Percentiles rank a stretch among this genome's conserved stretches.
Conservation (phyloP, 1,284 basidiomycete species). For the Agroathelia rolfsii region DNA sequence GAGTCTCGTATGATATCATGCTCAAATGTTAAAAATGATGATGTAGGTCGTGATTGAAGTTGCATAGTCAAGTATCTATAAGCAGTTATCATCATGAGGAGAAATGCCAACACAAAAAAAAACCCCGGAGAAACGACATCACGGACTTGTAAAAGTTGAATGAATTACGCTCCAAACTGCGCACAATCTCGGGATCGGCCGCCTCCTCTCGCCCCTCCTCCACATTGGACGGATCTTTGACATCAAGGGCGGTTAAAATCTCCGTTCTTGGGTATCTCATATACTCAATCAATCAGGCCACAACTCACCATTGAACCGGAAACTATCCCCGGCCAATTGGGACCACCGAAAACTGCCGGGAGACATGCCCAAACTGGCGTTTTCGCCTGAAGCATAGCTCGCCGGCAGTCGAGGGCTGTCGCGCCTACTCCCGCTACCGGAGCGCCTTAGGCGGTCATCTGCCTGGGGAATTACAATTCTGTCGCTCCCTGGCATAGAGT, state of each 20-base stretch:
- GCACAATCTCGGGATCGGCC: slow-evolving; percentile 43
- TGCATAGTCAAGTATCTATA: slow-evolving; percentile 72
- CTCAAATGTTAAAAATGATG: slow-evolving; percentile 47
- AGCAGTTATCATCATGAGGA: slow-evolving; percentile 5
- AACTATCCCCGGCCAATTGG: slow-evolving; percentile 45
- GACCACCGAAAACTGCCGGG: slow-evolving; percentile 32
- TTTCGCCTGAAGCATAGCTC: slow-evolving; percentile 35
- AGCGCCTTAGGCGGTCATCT: slow-evolving; percentile 43
- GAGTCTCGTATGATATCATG: slow-evolving; percentile 62
- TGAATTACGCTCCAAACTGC: slow-evolving; percentile 62
- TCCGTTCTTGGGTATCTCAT: slow-evolving; percentile 6
- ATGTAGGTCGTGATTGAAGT: slow-evolving; percentile 41
- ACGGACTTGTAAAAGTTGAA: slow-evolving; percentile 69
- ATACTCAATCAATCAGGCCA: slow-evolving; percentile 2
- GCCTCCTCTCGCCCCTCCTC: slow-evolving; percentile 30
- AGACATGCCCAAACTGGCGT: slow-evolving; percentile 33
- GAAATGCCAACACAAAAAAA: slow-evolving; percentile 2
- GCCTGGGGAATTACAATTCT: slow-evolving; percentile 38
- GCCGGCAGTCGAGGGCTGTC: slow-evolving; percentile 39
- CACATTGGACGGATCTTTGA: slow-evolving; percentile 1
- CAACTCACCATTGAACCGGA: slow-evolving; percentile 53
- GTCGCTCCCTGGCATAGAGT: slow-evolving; percentile 33
- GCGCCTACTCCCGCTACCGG: slow-evolving; percentile 29
- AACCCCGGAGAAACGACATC: not conserved
- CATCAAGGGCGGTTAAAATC: not conserved